Conservation (phyloP, 2,329 filamentous ascomycete species). For the Cladophialophora exuberans region DNA sequence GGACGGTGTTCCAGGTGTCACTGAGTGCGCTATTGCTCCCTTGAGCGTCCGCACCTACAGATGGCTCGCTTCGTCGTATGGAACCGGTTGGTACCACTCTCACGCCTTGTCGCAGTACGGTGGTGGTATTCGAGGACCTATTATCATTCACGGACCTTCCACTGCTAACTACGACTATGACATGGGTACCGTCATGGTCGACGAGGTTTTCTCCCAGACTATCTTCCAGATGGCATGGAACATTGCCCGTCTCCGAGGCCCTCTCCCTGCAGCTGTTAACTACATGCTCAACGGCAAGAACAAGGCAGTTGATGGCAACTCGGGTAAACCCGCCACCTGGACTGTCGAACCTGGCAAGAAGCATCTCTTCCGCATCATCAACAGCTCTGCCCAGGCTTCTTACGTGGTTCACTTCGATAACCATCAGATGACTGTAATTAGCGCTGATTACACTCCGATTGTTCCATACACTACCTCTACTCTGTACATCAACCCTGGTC, state of each 20-base stretch:
- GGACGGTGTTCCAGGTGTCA: slow-evolving; percentile 61
- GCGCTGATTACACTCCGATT: slow-evolving; percentile 41
- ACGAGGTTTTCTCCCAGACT: slow-evolving; percentile 29
- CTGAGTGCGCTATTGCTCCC: slow-evolving; percentile 56
- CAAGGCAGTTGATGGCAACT: slow-evolving; percentile 26
- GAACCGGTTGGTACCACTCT: slow-evolving; percentile 64
- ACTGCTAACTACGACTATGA: slow-evolving; percentile 33
- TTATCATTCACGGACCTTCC: slow-evolving; percentile 34
- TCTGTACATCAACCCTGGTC: slow-evolving; percentile 64
- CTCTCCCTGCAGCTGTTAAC: slow-evolving; percentile 25
- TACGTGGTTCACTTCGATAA: slow-evolving; percentile 48
- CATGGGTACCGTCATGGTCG: slow-evolving; percentile 31
- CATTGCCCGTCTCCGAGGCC: slow-evolving; percentile 26
- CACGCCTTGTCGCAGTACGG: slow-evolving; percentile 52
- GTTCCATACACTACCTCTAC: slow-evolving; percentile 56
- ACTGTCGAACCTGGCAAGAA: slow-evolving; percentile 32
- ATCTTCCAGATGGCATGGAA: slow-evolving; percentile 30
- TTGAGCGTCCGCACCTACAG: slow-evolving; percentile 58
- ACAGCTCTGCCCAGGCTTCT: slow-evolving; percentile 29
- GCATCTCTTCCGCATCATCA: slow-evolving; percentile 34
- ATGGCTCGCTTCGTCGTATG: slow-evolving; percentile 50
- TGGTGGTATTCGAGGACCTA: slow-evolving; percentile 32
- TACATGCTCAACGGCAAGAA: slow-evolving; percentile 34
- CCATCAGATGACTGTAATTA: slow-evolving; percentile 44
- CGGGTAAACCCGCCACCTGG: slow-evolving; percentile 26